Evolutionary conservation across 768 basidiomycete genomes (phyloP), one percentile per base, ranked within the genome.

Genomic region (Pleurotus salmoneostramineus): DNA sequence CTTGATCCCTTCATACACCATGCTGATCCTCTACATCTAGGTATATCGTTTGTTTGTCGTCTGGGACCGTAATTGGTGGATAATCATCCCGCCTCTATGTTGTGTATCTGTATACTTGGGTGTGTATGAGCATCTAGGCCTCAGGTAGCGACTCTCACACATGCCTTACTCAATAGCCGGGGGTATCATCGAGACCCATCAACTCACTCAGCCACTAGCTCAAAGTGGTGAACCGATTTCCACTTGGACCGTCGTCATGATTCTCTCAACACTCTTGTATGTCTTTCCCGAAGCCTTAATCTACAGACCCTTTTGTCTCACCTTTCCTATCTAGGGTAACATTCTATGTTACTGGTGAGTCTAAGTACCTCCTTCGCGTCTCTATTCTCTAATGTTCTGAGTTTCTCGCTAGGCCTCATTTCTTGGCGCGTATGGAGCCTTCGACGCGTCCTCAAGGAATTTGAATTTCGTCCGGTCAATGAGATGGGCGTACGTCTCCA

Each of bases 221-320:
- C 27, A 49, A 14, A 51, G 33, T 33, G 33, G 33, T 33, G 50
- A 32, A n/a, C 27, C 27, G 33, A 51, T 51, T n/a, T 31, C 27
- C 12, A 35, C 35, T 15, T 51, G 50, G 50, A 33, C 33, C 14
- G 33, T 51, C n/a, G n/a, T 51, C 27, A 51, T 51, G 50, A 31
- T 51, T 33, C n/a, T 51, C n/a, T 51, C 50, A 10, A 31, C 50
- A 31, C 50, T 51, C 17, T 35, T 51, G 50, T 51, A 17, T n/a
- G 50, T 51, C 8, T 21, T 6, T 21, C 10, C 6, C 6, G 10
- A 46, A 6, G 6, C 5, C 6, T 6, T 15, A 6, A 6, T 15
- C 12, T 15, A 17, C 45, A 40, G 7, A 40, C 45, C 45, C 10
- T 12, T 6, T 46, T 6, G 21, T 6, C 6, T 5, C n/a, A 12